These are phyloP conservation scores for Herpetospermum pedunculosum DNA, from an alignment of 306 rosid species.

Conservation along the genomic window DNA sequence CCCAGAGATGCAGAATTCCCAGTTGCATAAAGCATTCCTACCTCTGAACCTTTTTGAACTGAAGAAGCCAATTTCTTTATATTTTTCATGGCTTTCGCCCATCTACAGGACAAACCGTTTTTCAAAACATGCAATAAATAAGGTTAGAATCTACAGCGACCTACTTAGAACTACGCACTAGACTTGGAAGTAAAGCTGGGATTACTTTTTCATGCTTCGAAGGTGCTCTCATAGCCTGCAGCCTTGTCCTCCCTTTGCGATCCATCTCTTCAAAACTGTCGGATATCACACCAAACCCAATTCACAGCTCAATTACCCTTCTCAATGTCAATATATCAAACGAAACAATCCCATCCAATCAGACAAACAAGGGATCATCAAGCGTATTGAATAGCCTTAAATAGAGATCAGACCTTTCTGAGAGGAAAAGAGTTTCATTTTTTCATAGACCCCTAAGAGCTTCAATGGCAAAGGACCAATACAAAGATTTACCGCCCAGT, in stretches of 20 bases:
- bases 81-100: neutral
- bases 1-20: neutral
- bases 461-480: conserved; percentile 15
- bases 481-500: conserved; percentile 14
- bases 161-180: conserved; percentile 7
- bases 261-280: conserved; percentile 49
- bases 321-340: neutral
- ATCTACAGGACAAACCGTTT: conserved; percentile 43
- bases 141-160: neutral
- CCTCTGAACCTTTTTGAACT: conserved; percentile 1
- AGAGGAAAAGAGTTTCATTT: conserved; percentile 14
- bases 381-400: neutral
- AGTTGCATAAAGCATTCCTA: neutral
- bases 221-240: conserved; percentile 37
- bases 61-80: neutral
- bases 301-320: conserved; percentile 1
- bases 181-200: conserved; percentile 9
- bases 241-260: conserved; percentile 26
- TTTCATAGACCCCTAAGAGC: conserved; percentile 11
- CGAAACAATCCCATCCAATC: neutral
- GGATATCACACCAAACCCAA: conserved; percentile 12
- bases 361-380: conserved; percentile 11
- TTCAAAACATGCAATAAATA: conserved; percentile 19
- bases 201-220: conserved; percentile 44
- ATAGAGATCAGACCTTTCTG: conserved; percentile 27